Base-by-base conservation (phyloP, 2,329 filamentous ascomycete genomes). In the Tothia fuscella region DNA sequence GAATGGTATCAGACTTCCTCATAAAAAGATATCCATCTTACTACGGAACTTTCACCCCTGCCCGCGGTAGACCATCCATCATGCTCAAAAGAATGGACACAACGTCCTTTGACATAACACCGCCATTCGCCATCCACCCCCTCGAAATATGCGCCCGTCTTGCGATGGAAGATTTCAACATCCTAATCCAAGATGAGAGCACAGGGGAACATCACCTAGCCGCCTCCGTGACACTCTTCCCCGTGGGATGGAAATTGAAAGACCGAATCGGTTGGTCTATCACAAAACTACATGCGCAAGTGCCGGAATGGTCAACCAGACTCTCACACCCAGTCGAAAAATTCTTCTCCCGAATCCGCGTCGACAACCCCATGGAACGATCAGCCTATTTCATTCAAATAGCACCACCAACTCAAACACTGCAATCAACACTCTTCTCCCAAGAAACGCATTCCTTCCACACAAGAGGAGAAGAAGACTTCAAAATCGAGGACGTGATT, bases 141-240 rank as follows among this genome's bases (percentile, higher is more conserved):
- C 52, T 73, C n/a, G 70, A 72, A 45, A 54, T 66, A 12, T 66
- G 65, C 7, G 68, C 68, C 0, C 58, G 67, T 36, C 53, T 74
- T 14, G 62, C 64, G 1, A 66, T 66, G 62, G 70, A 72, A 50
- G 70, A 74, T 46, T 61, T 73, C 43, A 70, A 63, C 38, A 58
- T 74, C 28, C 48, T 72, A 28, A 56, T 65, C 45, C 62, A 62
- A 47, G 50, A 59, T 36, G 60, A 63, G 10, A 62, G 61, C 16
- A 65, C 65, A 5, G 62, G 58, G 6, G 60, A 68, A 44, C 67
- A 70, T 47, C 64, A 65, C 41, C 50, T 74, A 65, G 59, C 62
- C 41, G 70, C 69, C 19, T 68, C 66, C 34, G 69, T 70, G 4
- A 72, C 66, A 12, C 55, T 72, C 4, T 72, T 72, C 47, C 70